Evolutionary conservation across 805 yeast genomes (phyloP).

Genomic region (Candida dajiaensis): DNA sequence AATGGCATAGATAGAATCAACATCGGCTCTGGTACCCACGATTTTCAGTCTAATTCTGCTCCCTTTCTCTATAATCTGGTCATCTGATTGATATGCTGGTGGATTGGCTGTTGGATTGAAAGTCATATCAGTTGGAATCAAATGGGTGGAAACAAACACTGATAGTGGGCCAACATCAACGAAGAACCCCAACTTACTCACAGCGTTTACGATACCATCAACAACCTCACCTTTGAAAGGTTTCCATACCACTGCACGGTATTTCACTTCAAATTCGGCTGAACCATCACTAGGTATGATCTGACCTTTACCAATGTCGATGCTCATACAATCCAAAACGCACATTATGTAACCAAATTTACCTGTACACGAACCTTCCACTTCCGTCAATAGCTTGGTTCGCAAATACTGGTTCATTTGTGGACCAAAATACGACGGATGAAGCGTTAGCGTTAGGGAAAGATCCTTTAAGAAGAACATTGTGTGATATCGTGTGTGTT

Average conservation of each 20-base stretch:
- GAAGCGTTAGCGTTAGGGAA: slow-evolving; percentile 85
- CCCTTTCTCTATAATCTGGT: slow-evolving; percentile 92
- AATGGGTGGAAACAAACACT: slow-evolving; percentile 90
- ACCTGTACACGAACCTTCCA: slow-evolving; percentile 98
- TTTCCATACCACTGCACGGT: slow-evolving; percentile 95
- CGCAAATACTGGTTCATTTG: slow-evolving; percentile 93
- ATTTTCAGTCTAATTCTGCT: slow-evolving; percentile 90
- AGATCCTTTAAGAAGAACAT: slow-evolving; percentile 69
- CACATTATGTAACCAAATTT: slow-evolving; percentile 97
- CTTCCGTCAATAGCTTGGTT: slow-evolving; percentile 87
- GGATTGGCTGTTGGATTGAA: slow-evolving; percentile 95
- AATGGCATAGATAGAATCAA: slow-evolving; percentile 93
- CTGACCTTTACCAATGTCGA: slow-evolving; percentile 92
- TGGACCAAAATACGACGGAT: slow-evolving; percentile 97
- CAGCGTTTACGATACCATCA: slow-evolving; percentile 92
- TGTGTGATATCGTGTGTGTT: neutral
- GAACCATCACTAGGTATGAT: slow-evolving; percentile 88
- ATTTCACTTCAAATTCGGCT: slow-evolving; percentile 94
- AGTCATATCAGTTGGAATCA: slow-evolving; percentile 89
- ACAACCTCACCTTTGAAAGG: slow-evolving; percentile 99
- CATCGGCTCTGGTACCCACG: slow-evolving; percentile 96
- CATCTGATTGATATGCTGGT: slow-evolving; percentile 95
- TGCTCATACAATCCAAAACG: slow-evolving; percentile 89
- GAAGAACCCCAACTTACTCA: slow-evolving; percentile 91
- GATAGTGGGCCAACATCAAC: slow-evolving; percentile 97